A percentile compares a stretch with the other conserved stretches of the same genome.
Evolutionary conservation across 1,139 yeast species (phyloP).

Genomic region (Nematodospora anomalae): DNA sequence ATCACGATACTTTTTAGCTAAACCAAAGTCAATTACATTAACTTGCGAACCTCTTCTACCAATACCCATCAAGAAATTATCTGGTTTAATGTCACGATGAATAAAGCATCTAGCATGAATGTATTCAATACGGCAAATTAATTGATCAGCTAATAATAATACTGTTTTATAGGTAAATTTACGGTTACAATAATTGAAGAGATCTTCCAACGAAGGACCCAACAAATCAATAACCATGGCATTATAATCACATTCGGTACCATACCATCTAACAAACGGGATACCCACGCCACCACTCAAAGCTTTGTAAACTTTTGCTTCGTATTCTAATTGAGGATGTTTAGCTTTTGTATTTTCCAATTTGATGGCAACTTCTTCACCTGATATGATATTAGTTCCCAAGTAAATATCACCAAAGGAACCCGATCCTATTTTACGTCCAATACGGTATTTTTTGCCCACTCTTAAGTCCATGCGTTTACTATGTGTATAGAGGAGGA

Average conservation of each 20-base stretch:
- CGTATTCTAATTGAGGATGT: constrained; percentile 96
- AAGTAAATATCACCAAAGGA: constrained; percentile 96
- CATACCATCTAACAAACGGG: constrained; percentile 96
- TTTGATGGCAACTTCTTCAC: constrained; percentile 97
- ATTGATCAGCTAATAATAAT: constrained; percentile 87
- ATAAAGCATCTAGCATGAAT: constrained; percentile 94
- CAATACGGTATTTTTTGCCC: constrained; percentile 92
- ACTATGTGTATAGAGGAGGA: too few relatives aligned
- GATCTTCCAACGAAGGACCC: constrained; percentile 94
- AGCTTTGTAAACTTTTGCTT: constrained; percentile 92
- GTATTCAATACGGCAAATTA: constrained; percentile 90
- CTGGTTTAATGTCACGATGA: constrained; percentile 92
- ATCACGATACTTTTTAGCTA: constrained; percentile 93
- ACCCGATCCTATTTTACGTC: constrained; percentile 95
- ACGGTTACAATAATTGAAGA: constrained; percentile 93
- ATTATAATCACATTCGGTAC: constrained; percentile 93
- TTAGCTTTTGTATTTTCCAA: constrained; percentile 86
- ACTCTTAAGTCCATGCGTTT: constrained; percentile 76
- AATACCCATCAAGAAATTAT: constrained; percentile 94
- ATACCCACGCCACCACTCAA: constrained; percentile 97
- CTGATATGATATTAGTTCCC: constrained; percentile 89
- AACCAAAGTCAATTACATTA: constrained; percentile 94
- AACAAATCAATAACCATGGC: constrained; percentile 95
- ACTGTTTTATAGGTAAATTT: constrained; percentile 94
- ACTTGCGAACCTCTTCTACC: constrained; percentile 95